Evolutionary conservation across 805 yeast species (phyloP), one percentile per base, ranked within the genome.

Genomic region (Wickerhamomyces chambardii): DNA sequence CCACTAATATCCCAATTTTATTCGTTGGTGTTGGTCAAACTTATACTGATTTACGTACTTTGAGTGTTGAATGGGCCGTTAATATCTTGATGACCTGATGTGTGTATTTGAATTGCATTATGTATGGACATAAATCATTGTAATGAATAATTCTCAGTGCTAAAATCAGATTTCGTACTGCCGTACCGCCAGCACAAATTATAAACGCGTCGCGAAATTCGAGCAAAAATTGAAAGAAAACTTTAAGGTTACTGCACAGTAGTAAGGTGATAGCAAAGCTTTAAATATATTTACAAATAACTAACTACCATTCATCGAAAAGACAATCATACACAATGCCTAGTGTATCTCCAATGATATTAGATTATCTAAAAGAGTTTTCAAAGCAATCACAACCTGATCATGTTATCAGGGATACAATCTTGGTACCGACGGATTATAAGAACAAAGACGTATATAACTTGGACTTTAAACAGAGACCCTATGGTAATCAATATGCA

Each of bases 1-100:
- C 96, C 5, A 92, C 97, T 0, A 85, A 89, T 24, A 92, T 90
- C 17, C 98, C 98, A 0, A 92, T 90, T 27, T 66, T 90, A 44
- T 92, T 92, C 58, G 92, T 90, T 35, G 98, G 98, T 26, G 86
- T 89, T 3, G 98, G 98, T 11, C 98, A 90, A 63, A 90, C 95
- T 3, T 90, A 90, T 51, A 90, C 97, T 0, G 98, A 90, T 58
- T 66, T 90, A 41, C 75, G 95, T 57, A 81, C 95, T 11, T 63
- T 90, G 46, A 83, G 90, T 52, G 95, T 90, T 9, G 86, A 81
- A 39, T 81, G 95, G 82, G 95, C 95, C 0, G 97, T 92, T 15
- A 77, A 79, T 41, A 76, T 82, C 67, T 65, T 90, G 45, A 78
- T 86, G 78, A 66, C 76, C 24, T 82, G 55, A 55, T 9, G 12